phyloP scores from a whole-genome alignment of 208 protist genomes.

The Leishmania turanica region DNA sequence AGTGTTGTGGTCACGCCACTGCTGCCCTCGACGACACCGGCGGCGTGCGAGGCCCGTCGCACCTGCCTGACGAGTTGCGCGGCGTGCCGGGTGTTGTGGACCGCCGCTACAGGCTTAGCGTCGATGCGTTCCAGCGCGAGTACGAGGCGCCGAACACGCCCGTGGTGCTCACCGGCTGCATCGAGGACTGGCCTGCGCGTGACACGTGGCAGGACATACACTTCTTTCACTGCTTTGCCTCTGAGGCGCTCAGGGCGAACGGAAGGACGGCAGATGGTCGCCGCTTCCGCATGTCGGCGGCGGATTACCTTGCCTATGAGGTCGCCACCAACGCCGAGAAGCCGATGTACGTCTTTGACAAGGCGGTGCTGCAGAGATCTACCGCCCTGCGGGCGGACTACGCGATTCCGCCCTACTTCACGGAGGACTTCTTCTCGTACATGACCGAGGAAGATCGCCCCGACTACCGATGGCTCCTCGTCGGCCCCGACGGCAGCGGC shows the following conservation, averaged over 20 bases:
- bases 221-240: constrained; percentile 17
- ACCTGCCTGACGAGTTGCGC: constrained; percentile 24
- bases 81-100: constrained; percentile 25
- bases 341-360: constrained; percentile 57
- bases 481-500: constrained; percentile 38
- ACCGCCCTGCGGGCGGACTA: constrained; percentile 30
- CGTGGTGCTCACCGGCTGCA: constrained; percentile 43
- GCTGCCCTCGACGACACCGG: neutral
- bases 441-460: constrained; percentile 45
- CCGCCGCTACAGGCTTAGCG: constrained; percentile 26
- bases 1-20: constrained; percentile 1
- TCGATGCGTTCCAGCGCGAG: constrained; percentile 22
- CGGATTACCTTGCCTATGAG: constrained; percentile 37
- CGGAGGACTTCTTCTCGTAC: constrained; percentile 37
- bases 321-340: constrained; percentile 36
- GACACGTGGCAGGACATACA: constrained; percentile 15
- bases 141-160: constrained; percentile 36
- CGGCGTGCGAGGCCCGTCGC: neutral
- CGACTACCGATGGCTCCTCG: constrained; percentile 48
- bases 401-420: constrained; percentile 32
- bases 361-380: constrained; percentile 29
- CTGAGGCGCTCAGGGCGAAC: constrained; percentile 37
- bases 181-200: constrained; percentile 37
- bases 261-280: constrained; percentile 26
- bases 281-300: constrained; percentile 32